phyloP scores from a whole-genome alignment of 306 rosid species.

The Castanopsis chinensis region DNA sequence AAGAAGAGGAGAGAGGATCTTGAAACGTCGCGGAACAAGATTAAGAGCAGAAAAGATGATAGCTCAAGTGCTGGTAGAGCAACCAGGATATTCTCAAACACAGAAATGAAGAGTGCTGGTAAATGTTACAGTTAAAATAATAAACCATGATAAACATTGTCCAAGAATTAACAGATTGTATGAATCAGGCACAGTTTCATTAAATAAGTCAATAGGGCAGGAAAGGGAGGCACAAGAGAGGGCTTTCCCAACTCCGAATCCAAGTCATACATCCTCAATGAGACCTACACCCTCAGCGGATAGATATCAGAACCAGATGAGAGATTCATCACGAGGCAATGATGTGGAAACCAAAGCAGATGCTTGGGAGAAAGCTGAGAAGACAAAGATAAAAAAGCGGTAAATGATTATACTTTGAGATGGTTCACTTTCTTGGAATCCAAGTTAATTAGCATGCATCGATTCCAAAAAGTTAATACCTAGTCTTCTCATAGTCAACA shows the following conservation, averaged over 20 bases:
- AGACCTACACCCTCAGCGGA: slow-evolving; percentile 25
- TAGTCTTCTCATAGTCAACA: too few relatives aligned
- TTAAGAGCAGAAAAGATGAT: slow-evolving; percentile 28
- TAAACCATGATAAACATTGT: background rate
- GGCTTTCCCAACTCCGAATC: slow-evolving; percentile 22
- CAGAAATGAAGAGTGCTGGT: slow-evolving; percentile 31
- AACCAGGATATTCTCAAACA: slow-evolving; percentile 30
- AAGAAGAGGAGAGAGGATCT: slow-evolving; percentile 31
- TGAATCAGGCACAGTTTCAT: slow-evolving; percentile 43
- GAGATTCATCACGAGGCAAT: slow-evolving; percentile 4
- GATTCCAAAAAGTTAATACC: background rate
- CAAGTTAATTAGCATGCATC: too few relatives aligned
- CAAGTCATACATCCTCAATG: slow-evolving; percentile 27
- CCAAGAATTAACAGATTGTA: slow-evolving; percentile 16
- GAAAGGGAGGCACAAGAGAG: slow-evolving; percentile 29
- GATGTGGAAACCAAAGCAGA: slow-evolving; percentile 34
- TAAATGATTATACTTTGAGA: slow-evolving; percentile 8
- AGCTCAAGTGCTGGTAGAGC: slow-evolving; percentile 24
- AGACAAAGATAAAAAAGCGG: slow-evolving; percentile 49
- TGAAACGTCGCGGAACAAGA: slow-evolving; percentile 32
- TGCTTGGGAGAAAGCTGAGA: slow-evolving; percentile 56
- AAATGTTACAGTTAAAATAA: background rate
- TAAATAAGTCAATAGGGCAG: slow-evolving; percentile 31
- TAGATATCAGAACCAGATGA: slow-evolving; percentile 25
- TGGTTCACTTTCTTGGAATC: background rate